Conservation (phyloP, 371 early-diverging fungal genomes). For the Dentiscutata heterogama region DNA sequence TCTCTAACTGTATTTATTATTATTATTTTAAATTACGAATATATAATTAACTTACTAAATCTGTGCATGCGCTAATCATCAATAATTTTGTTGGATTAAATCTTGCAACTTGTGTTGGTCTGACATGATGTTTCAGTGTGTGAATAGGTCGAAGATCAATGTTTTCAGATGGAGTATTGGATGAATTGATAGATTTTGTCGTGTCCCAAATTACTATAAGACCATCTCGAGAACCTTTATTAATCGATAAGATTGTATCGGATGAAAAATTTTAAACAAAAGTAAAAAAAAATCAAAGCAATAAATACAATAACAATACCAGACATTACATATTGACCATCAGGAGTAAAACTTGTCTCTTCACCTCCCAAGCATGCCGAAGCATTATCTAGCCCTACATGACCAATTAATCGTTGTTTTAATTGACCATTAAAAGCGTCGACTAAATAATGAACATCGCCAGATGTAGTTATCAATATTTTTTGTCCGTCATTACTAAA, state of each 20-base stretch:
- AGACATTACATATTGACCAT: conserved; percentile 76
- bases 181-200: conserved; percentile 43
- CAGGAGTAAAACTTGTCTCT: conserved; percentile 79
- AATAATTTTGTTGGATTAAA: conserved; percentile 79
- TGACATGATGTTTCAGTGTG: conserved; percentile 55
- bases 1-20: too few species aligned
- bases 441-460: conserved; percentile 71
- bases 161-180: conserved; percentile 2
- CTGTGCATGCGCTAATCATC: conserved; percentile 69
- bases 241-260: background rate
- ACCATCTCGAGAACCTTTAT: conserved; percentile 72
- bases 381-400: conserved; percentile 51
- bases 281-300: conserved; percentile 15
- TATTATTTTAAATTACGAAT: too few species aligned
- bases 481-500: conserved; percentile 81
- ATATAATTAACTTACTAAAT: conserved; percentile 55
- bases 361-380: conserved; percentile 56
- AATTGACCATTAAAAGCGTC: conserved; percentile 74
- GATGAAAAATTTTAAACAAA: background rate
- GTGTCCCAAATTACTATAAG: conserved; percentile 73
- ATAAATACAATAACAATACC: conserved; percentile 54
- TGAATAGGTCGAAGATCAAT: conserved; percentile 55
- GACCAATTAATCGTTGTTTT: conserved; percentile 64
- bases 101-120: conserved; percentile 64
- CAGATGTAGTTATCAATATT: conserved; percentile 77